Evolutionary conservation across 306 rosid species (phyloP).

Genomic region (Abrus precatorius): DNA sequence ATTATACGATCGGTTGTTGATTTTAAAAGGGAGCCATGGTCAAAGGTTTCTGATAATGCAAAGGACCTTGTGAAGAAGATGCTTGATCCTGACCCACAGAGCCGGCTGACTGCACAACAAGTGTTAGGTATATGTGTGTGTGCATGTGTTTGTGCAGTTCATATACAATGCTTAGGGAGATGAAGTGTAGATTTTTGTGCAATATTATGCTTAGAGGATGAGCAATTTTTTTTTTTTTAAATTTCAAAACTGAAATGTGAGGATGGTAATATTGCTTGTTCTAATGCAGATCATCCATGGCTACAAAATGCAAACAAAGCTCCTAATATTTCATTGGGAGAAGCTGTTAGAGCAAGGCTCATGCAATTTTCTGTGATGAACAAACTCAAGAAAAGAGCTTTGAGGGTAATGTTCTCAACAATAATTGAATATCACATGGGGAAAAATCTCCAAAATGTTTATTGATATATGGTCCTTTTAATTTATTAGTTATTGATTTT

Average conservation of each 20-base stretch:
- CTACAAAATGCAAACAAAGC: constrained; percentile 87
- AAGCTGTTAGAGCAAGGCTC: constrained; percentile 88
- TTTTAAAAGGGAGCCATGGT: constrained; percentile 95
- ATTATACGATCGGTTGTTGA: constrained; percentile 90
- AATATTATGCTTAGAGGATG: background rate
- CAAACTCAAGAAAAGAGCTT: constrained; percentile 96
- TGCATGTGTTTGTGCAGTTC: constrained; percentile 30
- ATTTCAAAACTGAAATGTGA: background rate
- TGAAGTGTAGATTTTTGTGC: constrained; percentile 24
- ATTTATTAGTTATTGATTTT: constrained; percentile 6
- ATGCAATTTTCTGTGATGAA: constrained; percentile 96
- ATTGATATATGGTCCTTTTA: constrained; percentile 14
- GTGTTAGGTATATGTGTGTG: constrained; percentile 69
- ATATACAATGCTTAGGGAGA: background rate
- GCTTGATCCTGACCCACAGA: constrained; percentile 89
- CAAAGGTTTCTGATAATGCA: constrained; percentile 91
- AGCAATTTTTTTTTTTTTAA: background rate
- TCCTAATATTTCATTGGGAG: constrained; percentile 90
- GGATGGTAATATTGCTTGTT: constrained; percentile 40
- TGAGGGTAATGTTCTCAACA: constrained; percentile 71
- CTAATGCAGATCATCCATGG: constrained; percentile 92
- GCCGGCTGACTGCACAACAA: constrained; percentile 81
- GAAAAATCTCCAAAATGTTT: constrained; percentile 21
- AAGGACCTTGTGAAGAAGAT: constrained; percentile 95
- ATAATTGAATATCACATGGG: constrained; percentile 34